A percentile compares a stretch with the other conserved stretches of the same genome.
Conservation (phyloP, 2,329 filamentous ascomycete genomes). For the Dactylellina cionopaga region DNA sequence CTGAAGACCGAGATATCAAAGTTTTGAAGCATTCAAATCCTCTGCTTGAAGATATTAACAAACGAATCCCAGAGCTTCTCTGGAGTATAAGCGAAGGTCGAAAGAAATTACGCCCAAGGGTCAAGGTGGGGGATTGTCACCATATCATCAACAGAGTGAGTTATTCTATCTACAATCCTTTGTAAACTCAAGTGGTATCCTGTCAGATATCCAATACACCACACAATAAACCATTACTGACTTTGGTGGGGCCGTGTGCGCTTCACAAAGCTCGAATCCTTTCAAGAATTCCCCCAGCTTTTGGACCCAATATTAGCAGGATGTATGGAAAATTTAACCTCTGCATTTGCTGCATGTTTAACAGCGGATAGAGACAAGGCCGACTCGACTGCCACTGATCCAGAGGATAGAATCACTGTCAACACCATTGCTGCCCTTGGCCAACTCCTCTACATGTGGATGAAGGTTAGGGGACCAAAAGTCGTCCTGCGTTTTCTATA, state of each 20-base stretch:
- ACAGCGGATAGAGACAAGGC: slow-evolving; percentile 1
- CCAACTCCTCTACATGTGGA: slow-evolving; percentile 84
- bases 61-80: slow-evolving; percentile 66
- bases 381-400: slow-evolving; percentile 55
- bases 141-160: slow-evolving; percentile 37
- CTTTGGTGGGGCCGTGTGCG: neutral
- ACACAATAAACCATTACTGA: too few species aligned
- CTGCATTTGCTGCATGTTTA: slow-evolving; percentile 68
- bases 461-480: slow-evolving; percentile 93
- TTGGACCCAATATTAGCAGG: slow-evolving; percentile 83
- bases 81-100: slow-evolving; percentile 65
- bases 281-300: slow-evolving; percentile 94
- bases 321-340: slow-evolving; percentile 78
- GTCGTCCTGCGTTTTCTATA: slow-evolving; percentile 90
- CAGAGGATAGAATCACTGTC: slow-evolving; percentile 25
- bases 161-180: too few species aligned
- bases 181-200: too few species aligned
- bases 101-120: slow-evolving; percentile 64
- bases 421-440: slow-evolving; percentile 71
- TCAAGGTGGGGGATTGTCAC: slow-evolving; percentile 60
- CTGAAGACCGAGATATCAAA: slow-evolving; percentile 70
- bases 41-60: slow-evolving; percentile 69
- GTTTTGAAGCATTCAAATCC: slow-evolving; percentile 71
- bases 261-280: slow-evolving; percentile 73
- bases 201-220: too few species aligned